A percentile compares a stretch with the other conserved stretches of the same genome.
Conservation (phyloP, 768 basidiomycete genomes). For the Hygrophorus pudorinus region DNA sequence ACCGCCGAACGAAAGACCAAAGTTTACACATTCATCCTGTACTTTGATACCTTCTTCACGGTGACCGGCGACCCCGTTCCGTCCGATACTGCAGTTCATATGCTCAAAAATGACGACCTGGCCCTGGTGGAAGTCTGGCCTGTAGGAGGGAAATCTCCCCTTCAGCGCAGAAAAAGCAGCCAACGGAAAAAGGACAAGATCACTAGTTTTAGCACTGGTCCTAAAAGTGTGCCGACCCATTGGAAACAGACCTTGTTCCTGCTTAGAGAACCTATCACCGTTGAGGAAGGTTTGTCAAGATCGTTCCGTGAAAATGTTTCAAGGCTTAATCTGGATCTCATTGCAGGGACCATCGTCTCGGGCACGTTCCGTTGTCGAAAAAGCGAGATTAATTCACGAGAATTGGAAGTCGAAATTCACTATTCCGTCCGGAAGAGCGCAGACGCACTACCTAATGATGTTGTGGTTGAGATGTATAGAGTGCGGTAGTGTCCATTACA, state of each 20-base stretch:
- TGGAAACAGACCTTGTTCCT: slow-evolving; percentile 96
- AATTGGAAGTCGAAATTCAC: slow-evolving; percentile 88
- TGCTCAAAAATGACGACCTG: slow-evolving; percentile 48
- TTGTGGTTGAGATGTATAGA: slow-evolving; percentile 70
- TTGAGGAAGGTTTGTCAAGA: slow-evolving; percentile 54
- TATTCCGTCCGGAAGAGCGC: slow-evolving; percentile 36
- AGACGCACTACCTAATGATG: slow-evolving; percentile 24
- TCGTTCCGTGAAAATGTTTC: background rate
- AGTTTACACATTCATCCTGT: slow-evolving; percentile 74
- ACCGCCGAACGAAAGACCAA: slow-evolving; percentile 51
- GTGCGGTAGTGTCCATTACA: slow-evolving; percentile 62
- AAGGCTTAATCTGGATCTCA: background rate
- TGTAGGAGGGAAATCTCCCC: slow-evolving; percentile 54
- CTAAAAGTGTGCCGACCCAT: slow-evolving; percentile 79
- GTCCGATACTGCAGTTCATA: slow-evolving; percentile 39
- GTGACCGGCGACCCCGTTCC: slow-evolving; percentile 41
- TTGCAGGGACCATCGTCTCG: slow-evolving; percentile 56
- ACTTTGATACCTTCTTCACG: slow-evolving; percentile 94
- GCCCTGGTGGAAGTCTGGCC: slow-evolving; percentile 77
- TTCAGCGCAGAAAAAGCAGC: slow-evolving; percentile 48
- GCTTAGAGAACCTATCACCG: slow-evolving; percentile 66
- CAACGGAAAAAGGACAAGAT: slow-evolving; percentile 31
- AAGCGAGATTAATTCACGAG: slow-evolving; percentile 70
- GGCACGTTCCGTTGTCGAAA: slow-evolving; percentile 84
- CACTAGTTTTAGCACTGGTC: slow-evolving; percentile 86